phyloP scores from a whole-genome alignment of 2,329 filamentous ascomycete genomes.

The Paecilomyces niveus region DNA sequence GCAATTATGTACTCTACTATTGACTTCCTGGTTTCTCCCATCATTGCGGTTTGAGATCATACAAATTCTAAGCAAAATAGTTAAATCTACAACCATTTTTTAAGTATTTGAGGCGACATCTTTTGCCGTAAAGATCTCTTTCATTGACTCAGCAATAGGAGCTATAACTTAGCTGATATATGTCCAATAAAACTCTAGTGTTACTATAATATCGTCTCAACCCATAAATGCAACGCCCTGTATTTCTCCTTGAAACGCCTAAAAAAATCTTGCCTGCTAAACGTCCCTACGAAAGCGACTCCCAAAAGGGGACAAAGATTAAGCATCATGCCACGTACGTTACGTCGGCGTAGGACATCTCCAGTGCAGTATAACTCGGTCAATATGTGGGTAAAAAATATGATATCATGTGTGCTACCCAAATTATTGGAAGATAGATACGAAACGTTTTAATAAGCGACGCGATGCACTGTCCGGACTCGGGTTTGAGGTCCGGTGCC shows the following conservation, averaged over 20 bases:
- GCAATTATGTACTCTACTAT: no score
- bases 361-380: neutral
- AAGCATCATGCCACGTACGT: neutral
- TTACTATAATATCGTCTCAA: neutral
- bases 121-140: neutral
- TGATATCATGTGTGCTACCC: neutral
- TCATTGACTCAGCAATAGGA: neutral
- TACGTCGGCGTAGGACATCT: neutral
- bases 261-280: neutral
- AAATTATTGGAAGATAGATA: neutral
- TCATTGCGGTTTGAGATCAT: no score
- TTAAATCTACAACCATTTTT: no score
- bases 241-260: neutral
- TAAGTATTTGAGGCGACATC: no score
- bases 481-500: constrained; percentile 57
- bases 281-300: neutral
- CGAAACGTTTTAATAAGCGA: neutral
- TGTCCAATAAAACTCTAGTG: neutral
- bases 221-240: neutral
- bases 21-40: no score
- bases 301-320: neutral
- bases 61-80: no score
- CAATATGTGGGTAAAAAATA: neutral
- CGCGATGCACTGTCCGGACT: constrained; percentile 29
- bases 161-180: neutral